Percentiles rank a stretch among this genome's conserved stretches.
phyloP scores from a whole-genome alignment of 2,329 filamentous ascomycete species.

The Hypoxylon sp. region DNA sequence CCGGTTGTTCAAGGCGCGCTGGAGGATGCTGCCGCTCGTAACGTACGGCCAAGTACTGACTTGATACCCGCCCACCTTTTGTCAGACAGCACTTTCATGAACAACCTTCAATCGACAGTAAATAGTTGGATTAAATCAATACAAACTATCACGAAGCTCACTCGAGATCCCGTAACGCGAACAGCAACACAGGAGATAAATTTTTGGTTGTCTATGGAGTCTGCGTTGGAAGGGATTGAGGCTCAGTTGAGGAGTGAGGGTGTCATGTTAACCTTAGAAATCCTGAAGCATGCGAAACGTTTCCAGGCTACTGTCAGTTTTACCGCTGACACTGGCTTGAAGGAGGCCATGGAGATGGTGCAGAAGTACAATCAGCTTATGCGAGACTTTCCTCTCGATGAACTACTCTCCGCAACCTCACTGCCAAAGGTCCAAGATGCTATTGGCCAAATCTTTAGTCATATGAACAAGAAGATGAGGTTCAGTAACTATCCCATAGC shows the following conservation, averaged over 20 bases:
- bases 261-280: constrained; percentile 90
- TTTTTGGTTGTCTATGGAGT: constrained; percentile 99
- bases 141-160: constrained; percentile 94
- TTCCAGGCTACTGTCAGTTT: constrained; percentile 99
- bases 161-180: constrained; percentile 80
- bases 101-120: constrained; percentile 91
- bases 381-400: constrained; percentile 96
- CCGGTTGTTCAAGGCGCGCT: constrained; percentile 89
- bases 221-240: constrained; percentile 91
- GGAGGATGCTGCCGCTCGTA: constrained; percentile 79
- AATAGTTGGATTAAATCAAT: constrained; percentile 99
- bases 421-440: constrained; percentile 91
- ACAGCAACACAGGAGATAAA: constrained; percentile 98
- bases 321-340: constrained; percentile 92
- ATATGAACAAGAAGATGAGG: constrained; percentile 97
- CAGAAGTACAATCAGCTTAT: constrained; percentile 99
- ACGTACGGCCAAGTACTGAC: constrained; percentile 80
- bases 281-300: constrained; percentile 96
- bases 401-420: constrained; percentile 92
- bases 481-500: constrained; percentile 96
- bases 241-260: constrained; percentile 89
- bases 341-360: constrained; percentile 95
- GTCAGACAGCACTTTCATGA: constrained; percentile 91
- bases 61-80: constrained; percentile 82
- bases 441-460: constrained; percentile 88